Evolutionary conservation across 1,284 basidiomycete species (phyloP).

Genomic region (Boletellus deceptivus): DNA sequence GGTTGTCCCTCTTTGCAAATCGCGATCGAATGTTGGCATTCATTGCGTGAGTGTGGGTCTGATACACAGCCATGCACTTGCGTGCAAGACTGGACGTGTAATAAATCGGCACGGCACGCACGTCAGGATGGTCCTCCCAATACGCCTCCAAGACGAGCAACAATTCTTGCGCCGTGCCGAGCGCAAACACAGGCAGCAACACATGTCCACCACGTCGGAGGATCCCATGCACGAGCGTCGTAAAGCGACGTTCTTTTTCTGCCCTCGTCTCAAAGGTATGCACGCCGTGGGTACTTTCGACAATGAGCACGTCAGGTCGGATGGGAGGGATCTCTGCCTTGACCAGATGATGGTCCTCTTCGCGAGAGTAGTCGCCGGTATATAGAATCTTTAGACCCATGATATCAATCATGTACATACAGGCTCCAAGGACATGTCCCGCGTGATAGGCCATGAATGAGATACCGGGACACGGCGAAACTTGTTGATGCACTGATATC

Average conservation of each 20-base stretch:
- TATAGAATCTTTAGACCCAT: constrained; percentile 93
- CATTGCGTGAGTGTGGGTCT: constrained; percentile 95
- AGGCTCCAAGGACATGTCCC: constrained; percentile 95
- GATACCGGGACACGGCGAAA: constrained; percentile 85
- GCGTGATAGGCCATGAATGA: constrained; percentile 97
- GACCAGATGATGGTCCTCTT: constrained; percentile 96
- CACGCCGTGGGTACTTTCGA: constrained; percentile 96
- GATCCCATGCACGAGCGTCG: constrained; percentile 85
- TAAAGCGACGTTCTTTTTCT: constrained; percentile 93
- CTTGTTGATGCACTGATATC: constrained; percentile 94
- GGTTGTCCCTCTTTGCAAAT: constrained; percentile 90
- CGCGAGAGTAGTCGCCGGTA: constrained; percentile 96
- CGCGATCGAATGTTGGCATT: constrained; percentile 85
- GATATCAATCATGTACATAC: constrained; percentile 98
- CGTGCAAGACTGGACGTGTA: constrained; percentile 93
- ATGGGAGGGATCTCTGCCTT: constrained; percentile 93
- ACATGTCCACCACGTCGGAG: constrained; percentile 92
- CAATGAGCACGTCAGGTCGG: constrained; percentile 92
- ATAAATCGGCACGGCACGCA: constrained; percentile 93
- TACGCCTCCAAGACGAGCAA: constrained; percentile 95
- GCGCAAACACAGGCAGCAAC: constrained; percentile 90
- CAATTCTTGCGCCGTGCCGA: constrained; percentile 94
- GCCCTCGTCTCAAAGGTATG: constrained; percentile 88
- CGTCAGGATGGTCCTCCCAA: constrained; percentile 93
- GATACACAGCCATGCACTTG: constrained; percentile 97